phyloP scores from a whole-genome alignment of 2,329 filamentous ascomycete genomes.

The Ambrosiella beaveri region DNA sequence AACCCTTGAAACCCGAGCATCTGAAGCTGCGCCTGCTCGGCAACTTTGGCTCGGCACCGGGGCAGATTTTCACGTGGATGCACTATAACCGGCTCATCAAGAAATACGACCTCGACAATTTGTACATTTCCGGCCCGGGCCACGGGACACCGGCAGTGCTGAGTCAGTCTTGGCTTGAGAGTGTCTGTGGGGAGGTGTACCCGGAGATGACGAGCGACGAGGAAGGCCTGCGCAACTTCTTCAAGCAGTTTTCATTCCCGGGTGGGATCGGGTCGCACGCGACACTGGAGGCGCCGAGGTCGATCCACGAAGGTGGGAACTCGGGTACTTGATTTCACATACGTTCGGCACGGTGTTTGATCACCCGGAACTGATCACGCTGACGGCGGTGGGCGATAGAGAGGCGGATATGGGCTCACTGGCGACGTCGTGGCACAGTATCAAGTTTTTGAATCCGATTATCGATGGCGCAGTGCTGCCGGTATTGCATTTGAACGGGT shows the following conservation, averaged over 20 bases:
- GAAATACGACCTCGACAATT: constrained; percentile 52
- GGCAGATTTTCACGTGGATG: constrained; percentile 66
- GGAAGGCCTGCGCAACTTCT: constrained; percentile 56
- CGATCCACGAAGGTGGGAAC: constrained; percentile 65
- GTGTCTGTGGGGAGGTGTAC: constrained; percentile 61
- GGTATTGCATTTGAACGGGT: constrained; percentile 63
- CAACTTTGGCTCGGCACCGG: constrained; percentile 67
- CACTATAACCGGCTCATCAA: constrained; percentile 71
- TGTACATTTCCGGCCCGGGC: constrained; percentile 61
- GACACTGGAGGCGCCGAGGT: constrained; percentile 62
- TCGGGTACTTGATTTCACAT: constrained; percentile 67
- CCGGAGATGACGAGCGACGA: constrained; percentile 53
- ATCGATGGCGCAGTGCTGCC: constrained; percentile 63
- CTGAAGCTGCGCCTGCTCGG: constrained; percentile 59
- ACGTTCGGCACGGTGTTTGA: constrained; percentile 65
- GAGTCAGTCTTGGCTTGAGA: constrained; percentile 61
- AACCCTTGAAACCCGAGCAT: constrained; percentile 51
- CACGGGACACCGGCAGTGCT: constrained; percentile 63
- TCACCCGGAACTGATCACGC: constrained; percentile 53
- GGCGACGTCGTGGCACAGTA: constrained; percentile 67
- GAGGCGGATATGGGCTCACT: constrained; percentile 68
- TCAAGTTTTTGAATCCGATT: constrained; percentile 66
- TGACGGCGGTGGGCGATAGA: constrained; percentile 67
- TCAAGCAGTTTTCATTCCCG: constrained; percentile 71
- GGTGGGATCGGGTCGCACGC: constrained; percentile 64